Evolutionary conservation across 2,329 filamentous ascomycete genomes (phyloP).

Genomic region (Colletotrichum karsti): DNA sequence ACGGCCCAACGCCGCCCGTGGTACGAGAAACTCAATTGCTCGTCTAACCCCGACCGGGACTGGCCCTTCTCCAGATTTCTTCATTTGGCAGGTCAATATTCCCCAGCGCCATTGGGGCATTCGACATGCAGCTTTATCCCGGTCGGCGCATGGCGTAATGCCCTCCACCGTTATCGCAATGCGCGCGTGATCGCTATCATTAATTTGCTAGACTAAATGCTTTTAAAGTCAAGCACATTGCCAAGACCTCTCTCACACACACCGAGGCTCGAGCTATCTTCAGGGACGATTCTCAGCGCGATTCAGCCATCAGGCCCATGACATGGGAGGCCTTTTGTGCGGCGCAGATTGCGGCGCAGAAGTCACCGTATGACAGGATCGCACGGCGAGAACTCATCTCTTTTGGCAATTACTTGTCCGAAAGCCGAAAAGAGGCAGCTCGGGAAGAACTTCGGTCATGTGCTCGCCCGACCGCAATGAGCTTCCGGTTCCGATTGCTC

Average conservation of each 20-base stretch:
- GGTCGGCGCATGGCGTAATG: not conserved
- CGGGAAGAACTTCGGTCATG: not conserved
- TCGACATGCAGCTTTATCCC: not conserved
- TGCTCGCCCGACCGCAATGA: not conserved
- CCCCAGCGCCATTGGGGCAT: not conserved
- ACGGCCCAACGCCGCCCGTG: not conserved
- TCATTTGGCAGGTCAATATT: slow-evolving; percentile 16
- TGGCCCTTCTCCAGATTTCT: slow-evolving; percentile 13
- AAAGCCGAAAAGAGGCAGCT: not conserved
- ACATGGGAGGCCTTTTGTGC: not conserved
- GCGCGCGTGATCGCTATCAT: not conserved
- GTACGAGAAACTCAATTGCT: too few species aligned
- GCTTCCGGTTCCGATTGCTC: not conserved
- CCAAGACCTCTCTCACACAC: not conserved
- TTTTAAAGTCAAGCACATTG: not conserved
- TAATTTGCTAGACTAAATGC: not conserved
- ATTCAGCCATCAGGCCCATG: too few species aligned
- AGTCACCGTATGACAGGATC: not conserved
- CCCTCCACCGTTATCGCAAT: slow-evolving; percentile 5
- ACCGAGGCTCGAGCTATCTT: not conserved
- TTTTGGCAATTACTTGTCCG: not conserved
- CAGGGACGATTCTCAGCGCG: slow-evolving; percentile 11
- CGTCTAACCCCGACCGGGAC: not conserved
- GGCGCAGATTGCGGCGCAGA: not conserved
- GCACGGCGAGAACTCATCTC: not conserved